A percentile compares a stretch with the other conserved stretches of the same genome.
Conservation (phyloP, 208 protist genomes). For the Entamoeba nuttalli region DNA sequence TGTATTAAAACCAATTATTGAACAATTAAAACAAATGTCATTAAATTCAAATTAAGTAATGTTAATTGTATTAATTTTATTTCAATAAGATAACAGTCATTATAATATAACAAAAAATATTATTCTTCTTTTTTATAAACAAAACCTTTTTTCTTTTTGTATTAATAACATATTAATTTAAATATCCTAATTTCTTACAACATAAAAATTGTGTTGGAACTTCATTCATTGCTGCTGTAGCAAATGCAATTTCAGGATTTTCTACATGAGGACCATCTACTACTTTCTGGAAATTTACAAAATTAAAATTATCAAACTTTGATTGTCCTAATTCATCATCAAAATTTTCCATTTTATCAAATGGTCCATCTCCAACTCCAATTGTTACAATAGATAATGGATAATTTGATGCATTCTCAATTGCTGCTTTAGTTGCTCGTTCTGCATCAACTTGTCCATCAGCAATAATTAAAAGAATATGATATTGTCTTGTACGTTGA, state of each 20-base stretch:
- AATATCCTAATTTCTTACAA: neutral
- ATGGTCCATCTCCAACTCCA: neutral
- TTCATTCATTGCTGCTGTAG: neutral
- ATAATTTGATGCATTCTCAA: neutral
- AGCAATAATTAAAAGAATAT: neutral
- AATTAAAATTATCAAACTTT: neutral
- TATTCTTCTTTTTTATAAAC: no score
- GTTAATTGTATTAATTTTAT: no score
- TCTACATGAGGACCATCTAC: neutral
- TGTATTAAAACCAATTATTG: no score
- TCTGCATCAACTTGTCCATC: neutral
- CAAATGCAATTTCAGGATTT: neutral
- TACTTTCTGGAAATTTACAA: neutral
- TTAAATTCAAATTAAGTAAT: no score
- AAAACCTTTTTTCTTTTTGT: no score
- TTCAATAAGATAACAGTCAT: no score
- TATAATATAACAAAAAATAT: no score
- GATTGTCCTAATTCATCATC: neutral
- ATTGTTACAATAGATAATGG: neutral
- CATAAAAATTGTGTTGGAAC: neutral
- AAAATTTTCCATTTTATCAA: neutral
- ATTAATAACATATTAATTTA: neutral
- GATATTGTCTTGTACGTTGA: neutral
- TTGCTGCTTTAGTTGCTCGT: neutral
- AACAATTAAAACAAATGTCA: no score